Evolutionary conservation across 1,284 basidiomycete genomes (phyloP).

Genomic region (Cutaneotrichosporon dermatis): DNA sequence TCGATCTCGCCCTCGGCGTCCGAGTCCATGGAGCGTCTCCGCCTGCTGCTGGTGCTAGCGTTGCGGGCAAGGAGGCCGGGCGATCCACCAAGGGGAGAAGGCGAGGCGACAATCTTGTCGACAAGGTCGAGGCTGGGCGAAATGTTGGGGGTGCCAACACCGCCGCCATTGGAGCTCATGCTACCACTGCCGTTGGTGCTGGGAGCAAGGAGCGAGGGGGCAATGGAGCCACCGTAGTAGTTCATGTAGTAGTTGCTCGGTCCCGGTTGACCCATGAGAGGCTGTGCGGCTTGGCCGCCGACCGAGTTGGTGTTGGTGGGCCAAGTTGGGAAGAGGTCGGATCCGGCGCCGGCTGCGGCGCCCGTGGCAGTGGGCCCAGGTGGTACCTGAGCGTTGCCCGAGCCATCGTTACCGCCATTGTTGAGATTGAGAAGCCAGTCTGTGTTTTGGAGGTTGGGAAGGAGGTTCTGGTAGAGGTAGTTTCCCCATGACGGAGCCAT

Average conservation of each 20-base stretch:
- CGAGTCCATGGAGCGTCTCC: constrained; percentile 29
- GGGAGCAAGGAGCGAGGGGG: constrained; percentile 29
- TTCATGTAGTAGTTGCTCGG: constrained; percentile 19
- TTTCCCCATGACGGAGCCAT: constrained; percentile 37
- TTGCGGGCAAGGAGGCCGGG: neutral
- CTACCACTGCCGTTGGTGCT: neutral
- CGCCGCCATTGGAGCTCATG: neutral
- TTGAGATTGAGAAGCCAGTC: constrained; percentile 28
- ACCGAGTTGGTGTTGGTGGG: neutral
- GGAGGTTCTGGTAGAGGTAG: constrained; percentile 42
- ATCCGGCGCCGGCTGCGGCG: neutral
- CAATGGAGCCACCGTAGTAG: constrained; percentile 24
- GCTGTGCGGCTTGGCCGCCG: constrained; percentile 8
- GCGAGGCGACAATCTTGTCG: constrained; percentile 28
- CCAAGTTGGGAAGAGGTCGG: constrained; percentile 24
- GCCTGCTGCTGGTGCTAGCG: neutral
- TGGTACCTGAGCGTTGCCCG: neutral
- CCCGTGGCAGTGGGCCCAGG: constrained; percentile 8
- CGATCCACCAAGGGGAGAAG: constrained; percentile 13
- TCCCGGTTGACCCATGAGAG: constrained; percentile 10
- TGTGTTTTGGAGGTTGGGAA: constrained; percentile 25
- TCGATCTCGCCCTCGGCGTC: constrained; percentile 31
- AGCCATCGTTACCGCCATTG: constrained; percentile 12
- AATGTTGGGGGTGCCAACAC: constrained; percentile 8
- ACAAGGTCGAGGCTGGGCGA: constrained; percentile 31